Base-by-base conservation (phyloP, 1,284 basidiomycete species). In the Pulchroboletus neoregius region DNA sequence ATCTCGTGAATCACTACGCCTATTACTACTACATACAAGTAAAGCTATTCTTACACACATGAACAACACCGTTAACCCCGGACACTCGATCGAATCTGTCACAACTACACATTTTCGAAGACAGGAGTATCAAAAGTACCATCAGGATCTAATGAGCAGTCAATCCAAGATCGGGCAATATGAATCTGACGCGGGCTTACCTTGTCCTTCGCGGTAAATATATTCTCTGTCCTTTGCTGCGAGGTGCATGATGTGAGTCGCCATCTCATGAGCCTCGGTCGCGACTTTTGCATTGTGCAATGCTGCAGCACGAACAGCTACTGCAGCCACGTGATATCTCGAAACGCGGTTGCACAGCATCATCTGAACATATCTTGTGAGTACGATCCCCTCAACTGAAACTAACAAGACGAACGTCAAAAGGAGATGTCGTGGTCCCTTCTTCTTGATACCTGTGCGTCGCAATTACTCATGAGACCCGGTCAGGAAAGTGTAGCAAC, bases 391-490 rank as follows among this genome's bases (percentile, higher is more conserved):
- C 37, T 1, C 8, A 31, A 22, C 10, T 1, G 18, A 30, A 27
- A 22, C 6, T 0, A 28, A 39, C 2, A 27, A 16, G 18, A 52
- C 75, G 49, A 48, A 79, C 78, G 55, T 84, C 80, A 50, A 85
- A 80, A 7, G 82, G 80, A 15, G 79, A 78, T 15, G 83, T 84
- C 26, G 82, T 84, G 3, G 82, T 83, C 9, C 83, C 83, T 64
- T 86, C 84, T 61, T 86, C 83, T 33, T 66, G 69, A 57, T 84
- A 82, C 45, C 83, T 84, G 46, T 73, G 71, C 26, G 78, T 76
- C 2, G 67, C 61, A 28, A 77, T 69, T 35, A 79, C 59, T 3
- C 71, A 69, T 35, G 72, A 51, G n/a, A 63, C 60, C 13, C 16
- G 22, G 67, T 68, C 9, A 75, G 59, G 0, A 76, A 36, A 26